Conservation (phyloP, 768 basidiomycete species). For the Boletus reticuloceps region DNA sequence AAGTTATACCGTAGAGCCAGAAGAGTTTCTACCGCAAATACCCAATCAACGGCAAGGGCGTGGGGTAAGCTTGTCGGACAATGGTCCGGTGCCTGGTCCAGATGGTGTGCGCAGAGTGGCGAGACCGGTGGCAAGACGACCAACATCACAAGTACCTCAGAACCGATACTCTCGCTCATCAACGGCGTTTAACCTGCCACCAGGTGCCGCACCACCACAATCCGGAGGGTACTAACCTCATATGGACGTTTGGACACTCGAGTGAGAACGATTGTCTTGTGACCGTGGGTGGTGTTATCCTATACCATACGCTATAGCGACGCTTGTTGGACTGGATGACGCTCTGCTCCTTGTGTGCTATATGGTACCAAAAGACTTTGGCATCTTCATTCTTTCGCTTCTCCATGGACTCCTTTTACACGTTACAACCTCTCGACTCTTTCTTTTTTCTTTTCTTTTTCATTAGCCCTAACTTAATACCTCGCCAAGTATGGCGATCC, state of each 20-base stretch:
- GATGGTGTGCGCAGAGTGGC: slow-evolving; percentile 81
- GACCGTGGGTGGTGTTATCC: background rate
- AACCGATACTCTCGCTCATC: slow-evolving; percentile 72
- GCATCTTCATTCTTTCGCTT: slow-evolving; percentile 10
- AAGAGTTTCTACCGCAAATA: slow-evolving; percentile 29
- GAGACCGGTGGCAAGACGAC: slow-evolving; percentile 52
- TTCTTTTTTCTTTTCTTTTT: background rate
- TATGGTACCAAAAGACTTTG: slow-evolving; percentile 10
- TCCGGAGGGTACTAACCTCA: slow-evolving; percentile 23
- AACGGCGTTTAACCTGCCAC: slow-evolving; percentile 54
- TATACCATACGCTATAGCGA: slow-evolving; percentile 1
- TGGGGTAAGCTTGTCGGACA: slow-evolving; percentile 77
- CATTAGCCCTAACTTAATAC: background rate
- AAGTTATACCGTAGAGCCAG: slow-evolving; percentile 35
- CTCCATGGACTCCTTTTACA: background rate
- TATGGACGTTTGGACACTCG: slow-evolving; percentile 1
- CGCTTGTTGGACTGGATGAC: slow-evolving; percentile 11
- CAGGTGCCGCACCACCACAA: slow-evolving; percentile 72
- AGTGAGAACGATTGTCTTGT: slow-evolving; percentile 3
- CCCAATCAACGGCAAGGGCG: slow-evolving; percentile 34
- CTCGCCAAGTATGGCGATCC: background rate
- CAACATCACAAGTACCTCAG: slow-evolving; percentile 58
- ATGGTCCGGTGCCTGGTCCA: slow-evolving; percentile 77
- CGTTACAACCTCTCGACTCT: background rate
- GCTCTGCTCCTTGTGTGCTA: slow-evolving; percentile 4